A percentile compares a stretch with the other conserved stretches of the same genome.
Conservation (phyloP, 768 basidiomycete genomes). For the Pleurotus ostreatus region DNA sequence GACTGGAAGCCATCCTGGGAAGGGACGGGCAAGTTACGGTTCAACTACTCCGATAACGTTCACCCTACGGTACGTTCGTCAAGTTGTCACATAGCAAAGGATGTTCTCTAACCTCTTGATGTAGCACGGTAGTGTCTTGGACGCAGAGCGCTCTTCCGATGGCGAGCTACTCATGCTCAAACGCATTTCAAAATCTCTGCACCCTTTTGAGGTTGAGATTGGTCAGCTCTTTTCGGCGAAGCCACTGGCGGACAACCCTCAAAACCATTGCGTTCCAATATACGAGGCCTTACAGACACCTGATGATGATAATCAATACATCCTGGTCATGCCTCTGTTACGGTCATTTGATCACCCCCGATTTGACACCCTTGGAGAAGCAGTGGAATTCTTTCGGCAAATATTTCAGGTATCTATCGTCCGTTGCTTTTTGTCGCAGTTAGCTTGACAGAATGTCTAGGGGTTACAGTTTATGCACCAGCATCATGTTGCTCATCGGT, state of each 20-base stretch:
- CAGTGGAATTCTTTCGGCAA: conserved; percentile 26
- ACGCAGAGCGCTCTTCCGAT: conserved; percentile 25
- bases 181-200: conserved; percentile 1
- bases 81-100: no score
- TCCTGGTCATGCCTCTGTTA: conserved; percentile 27
- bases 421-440: not conserved
- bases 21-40: not conserved
- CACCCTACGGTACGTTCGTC: not conserved
- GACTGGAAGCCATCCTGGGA: conserved; percentile 32
- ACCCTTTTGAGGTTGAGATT: conserved; percentile 28
- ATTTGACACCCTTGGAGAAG: conserved; percentile 32
- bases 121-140: conserved; percentile 14
- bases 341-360: conserved; percentile 18
- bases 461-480: conserved; percentile 27
- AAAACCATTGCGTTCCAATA: conserved; percentile 32
- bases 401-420: conserved; percentile 22
- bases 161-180: conserved; percentile 27
- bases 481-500: conserved; percentile 10
- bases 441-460: conserved; percentile 9
- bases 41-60: conserved; percentile 10
- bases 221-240: conserved; percentile 15
- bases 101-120: not conserved
- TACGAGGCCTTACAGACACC: conserved; percentile 17
- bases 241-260: conserved; percentile 12
- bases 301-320: conserved; percentile 13